These are phyloP conservation scores for Nasturtium officinale DNA, from an alignment of 345 rosid genomes.

Conservation along the genomic window DNA sequence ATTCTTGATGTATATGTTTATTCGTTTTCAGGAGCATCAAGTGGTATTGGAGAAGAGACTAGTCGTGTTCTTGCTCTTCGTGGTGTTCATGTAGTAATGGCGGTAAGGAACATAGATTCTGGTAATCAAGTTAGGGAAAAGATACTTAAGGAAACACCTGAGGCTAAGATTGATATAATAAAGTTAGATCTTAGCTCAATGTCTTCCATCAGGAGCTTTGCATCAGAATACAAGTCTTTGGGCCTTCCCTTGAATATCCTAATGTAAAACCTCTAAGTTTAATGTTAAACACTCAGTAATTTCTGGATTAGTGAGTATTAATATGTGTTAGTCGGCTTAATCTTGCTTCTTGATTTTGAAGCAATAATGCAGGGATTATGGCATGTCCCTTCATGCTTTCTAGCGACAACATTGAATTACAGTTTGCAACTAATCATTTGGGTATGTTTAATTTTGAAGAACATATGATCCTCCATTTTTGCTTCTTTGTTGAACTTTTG, in stretches of 20 bases:
- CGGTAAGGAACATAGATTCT: constrained; percentile 60
- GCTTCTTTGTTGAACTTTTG: not conserved
- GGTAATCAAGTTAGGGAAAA: constrained; percentile 60
- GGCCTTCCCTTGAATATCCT: constrained; percentile 55
- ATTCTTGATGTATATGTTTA: not conserved
- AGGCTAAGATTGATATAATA: constrained; percentile 68
- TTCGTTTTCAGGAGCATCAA: constrained; percentile 63
- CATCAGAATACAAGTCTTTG: constrained; percentile 46
- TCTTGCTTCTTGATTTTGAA: constrained; percentile 26
- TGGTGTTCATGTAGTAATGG: constrained; percentile 74
- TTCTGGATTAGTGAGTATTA: constrained; percentile 18
- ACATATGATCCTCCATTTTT: not conserved
- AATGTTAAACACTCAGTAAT: not conserved
- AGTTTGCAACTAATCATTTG: constrained; percentile 66
- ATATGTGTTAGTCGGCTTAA: not conserved
- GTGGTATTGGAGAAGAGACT: constrained; percentile 78
- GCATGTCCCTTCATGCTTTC: constrained; percentile 61
- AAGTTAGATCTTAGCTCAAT: constrained; percentile 80
- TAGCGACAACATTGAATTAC: constrained; percentile 54
- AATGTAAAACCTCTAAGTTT: constrained; percentile 42
- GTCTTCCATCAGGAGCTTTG: constrained; percentile 63
- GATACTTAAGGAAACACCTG: constrained; percentile 56
- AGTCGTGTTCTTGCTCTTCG: constrained; percentile 75
- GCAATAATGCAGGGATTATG: constrained; percentile 77
- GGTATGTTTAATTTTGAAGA: constrained; percentile 40